Evolutionary conservation across 2,329 filamentous ascomycete genomes (phyloP).

Genomic region (Sporothrix luriei): DNA sequence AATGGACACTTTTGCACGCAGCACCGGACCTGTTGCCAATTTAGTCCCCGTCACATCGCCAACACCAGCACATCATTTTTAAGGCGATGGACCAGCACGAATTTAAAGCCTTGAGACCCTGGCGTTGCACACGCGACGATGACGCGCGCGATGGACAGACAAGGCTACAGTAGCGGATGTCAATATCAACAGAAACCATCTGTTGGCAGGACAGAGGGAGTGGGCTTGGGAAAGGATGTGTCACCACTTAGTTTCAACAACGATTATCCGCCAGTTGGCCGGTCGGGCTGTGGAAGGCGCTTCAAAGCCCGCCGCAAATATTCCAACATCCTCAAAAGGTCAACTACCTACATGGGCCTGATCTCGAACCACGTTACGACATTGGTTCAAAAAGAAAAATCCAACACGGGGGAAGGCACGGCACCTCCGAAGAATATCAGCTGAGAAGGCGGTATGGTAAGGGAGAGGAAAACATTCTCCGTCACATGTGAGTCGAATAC

Average conservation of each 20-base stretch:
- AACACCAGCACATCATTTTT: constrained; percentile 22
- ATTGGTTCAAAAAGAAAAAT: neutral
- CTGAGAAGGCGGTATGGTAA: neutral
- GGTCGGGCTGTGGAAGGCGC: neutral
- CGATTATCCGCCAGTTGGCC: neutral
- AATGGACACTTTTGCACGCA: constrained; percentile 6
- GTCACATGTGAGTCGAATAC: constrained; percentile 19
- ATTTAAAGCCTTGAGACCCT: constrained; percentile 23
- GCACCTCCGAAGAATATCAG: constrained; percentile 9
- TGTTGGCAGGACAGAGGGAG: neutral
- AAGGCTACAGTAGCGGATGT: too few relatives aligned
- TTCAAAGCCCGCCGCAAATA: neutral
- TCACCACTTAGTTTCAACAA: neutral
- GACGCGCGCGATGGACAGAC: neutral
- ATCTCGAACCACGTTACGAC: too few relatives aligned
- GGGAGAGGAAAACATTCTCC: constrained; percentile 26
- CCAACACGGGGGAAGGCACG: neutral
- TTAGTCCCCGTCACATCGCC: constrained; percentile 31
- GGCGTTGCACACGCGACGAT: constrained; percentile 15
- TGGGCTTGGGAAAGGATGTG: neutral
- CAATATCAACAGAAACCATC: neutral
- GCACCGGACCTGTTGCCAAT: constrained; percentile 25
- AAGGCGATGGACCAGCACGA: constrained; percentile 15
- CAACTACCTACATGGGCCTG: neutral
- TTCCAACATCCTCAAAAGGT: neutral